Percentiles rank a stretch among this genome's conserved stretches.
These are phyloP conservation scores for Leishmania aethiopica DNA, from an alignment of 208 protist species.

Conservation along the genomic window DNA sequence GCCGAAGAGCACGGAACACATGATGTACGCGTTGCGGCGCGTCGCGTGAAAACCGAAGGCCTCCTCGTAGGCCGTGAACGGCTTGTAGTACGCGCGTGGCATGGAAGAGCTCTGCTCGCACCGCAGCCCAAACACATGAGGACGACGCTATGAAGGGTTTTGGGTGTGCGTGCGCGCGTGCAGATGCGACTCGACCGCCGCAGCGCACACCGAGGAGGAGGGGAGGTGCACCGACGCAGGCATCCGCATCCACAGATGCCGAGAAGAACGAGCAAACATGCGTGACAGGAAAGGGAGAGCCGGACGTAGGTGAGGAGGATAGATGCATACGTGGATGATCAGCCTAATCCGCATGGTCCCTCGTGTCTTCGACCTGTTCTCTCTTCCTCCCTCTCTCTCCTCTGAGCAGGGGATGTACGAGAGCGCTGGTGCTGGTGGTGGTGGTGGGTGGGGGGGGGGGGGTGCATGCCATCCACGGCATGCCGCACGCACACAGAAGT, in stretches of 20 bases:
- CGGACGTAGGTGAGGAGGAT: not conserved
- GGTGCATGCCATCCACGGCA: not conserved
- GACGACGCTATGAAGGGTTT: not conserved
- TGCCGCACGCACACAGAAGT: not conserved
- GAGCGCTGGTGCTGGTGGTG: not conserved
- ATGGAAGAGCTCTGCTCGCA: slow-evolving; percentile 26
- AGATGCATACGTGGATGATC: not conserved
- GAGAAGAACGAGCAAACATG: not conserved
- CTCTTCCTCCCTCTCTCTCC: not conserved
- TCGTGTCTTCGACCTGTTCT: no score
- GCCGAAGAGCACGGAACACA: slow-evolving; percentile 63
- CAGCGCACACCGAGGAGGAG: not conserved
- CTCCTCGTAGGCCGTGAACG: slow-evolving; percentile 86
- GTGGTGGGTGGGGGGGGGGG: not conserved
- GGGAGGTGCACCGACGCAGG: not conserved
- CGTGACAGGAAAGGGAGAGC: not conserved
- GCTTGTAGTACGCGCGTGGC: slow-evolving; percentile 84
- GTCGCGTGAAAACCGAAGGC: slow-evolving; percentile 71
- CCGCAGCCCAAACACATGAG: not conserved
- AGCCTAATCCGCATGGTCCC: not conserved
- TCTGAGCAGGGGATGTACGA: not conserved
- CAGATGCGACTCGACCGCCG: not conserved
- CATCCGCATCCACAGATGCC: not conserved
- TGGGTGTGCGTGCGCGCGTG: not conserved
- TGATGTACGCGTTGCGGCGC: slow-evolving; percentile 74